phyloP scores from a whole-genome alignment of 208 protist genomes.

The Wallacemonas sp. region DNA sequence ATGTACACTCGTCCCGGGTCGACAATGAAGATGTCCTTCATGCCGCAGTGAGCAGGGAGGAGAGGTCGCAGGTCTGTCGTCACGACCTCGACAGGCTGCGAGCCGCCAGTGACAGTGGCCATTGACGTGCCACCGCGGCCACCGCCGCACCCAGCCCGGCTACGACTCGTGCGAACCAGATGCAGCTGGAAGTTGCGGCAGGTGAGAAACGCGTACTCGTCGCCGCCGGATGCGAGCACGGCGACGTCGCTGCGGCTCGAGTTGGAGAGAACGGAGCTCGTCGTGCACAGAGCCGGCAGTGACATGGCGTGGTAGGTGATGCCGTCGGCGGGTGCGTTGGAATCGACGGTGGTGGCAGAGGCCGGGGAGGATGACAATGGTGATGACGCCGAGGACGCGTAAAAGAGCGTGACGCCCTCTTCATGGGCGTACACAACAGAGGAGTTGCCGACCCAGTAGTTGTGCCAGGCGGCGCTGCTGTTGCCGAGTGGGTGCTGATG shows the following conservation, averaged over 20 bases:
- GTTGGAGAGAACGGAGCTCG: conserved; percentile 25
- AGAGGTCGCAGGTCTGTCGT: conserved; percentile 21
- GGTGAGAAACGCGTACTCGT: conserved; percentile 53
- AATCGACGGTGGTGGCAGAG: neutral
- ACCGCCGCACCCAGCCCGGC: neutral
- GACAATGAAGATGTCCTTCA: conserved; percentile 35
- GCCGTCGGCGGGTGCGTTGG: neutral
- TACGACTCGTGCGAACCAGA: conserved; percentile 20
- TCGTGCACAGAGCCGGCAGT: conserved; percentile 18
- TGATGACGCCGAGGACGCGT: neutral
- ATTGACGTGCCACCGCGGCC: no score
- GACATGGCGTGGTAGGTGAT: conserved; percentile 15
- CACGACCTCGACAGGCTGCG: conserved; percentile 10
- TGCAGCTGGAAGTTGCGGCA: conserved; percentile 30
- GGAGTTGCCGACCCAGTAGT: conserved; percentile 40
- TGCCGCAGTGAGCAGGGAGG: conserved; percentile 19
- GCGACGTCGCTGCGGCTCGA: conserved; percentile 40
- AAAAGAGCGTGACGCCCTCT: conserved; percentile 35
- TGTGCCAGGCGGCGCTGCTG: conserved; percentile 55
- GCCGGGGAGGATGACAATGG: no score
- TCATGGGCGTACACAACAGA: conserved; percentile 48
- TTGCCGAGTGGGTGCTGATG: conserved; percentile 30
- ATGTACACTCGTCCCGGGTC: conserved; percentile 35
- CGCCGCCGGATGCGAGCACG: conserved; percentile 6
- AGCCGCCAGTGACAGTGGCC: neutral